phyloP scores from a whole-genome alignment of 768 basidiomycete species.

The Suillus tomentosus region DNA sequence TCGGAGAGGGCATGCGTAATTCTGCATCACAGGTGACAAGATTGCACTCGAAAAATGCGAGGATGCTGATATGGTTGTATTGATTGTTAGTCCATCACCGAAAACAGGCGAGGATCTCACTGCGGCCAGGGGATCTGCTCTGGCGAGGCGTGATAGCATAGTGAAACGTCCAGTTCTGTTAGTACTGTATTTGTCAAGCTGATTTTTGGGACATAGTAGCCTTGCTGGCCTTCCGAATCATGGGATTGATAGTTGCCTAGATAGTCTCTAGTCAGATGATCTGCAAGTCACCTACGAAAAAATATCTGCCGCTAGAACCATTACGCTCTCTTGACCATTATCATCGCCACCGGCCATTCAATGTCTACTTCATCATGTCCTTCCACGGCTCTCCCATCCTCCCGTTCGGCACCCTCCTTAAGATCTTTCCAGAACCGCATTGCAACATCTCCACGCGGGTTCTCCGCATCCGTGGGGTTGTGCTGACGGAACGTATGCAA shows the following conservation, averaged over 20 bases:
- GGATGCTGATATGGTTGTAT: neutral
- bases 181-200: too few species aligned
- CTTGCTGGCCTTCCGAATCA: too few species aligned
- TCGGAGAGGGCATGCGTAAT: neutral
- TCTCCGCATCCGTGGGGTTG: slow-evolving; percentile 54
- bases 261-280: slow-evolving; percentile 2
- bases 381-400: slow-evolving; percentile 23
- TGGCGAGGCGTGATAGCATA: neutral
- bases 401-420: slow-evolving; percentile 39
- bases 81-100: neutral
- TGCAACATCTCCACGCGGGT: slow-evolving; percentile 62
- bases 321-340: slow-evolving; percentile 17
- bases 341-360: slow-evolving; percentile 42
- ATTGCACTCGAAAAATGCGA: neutral
- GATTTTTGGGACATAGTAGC: too few species aligned
- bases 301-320: neutral
- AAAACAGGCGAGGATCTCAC: neutral
- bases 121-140: neutral
- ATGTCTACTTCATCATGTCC: slow-evolving; percentile 34
- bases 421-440: slow-evolving; percentile 62
- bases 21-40: neutral
- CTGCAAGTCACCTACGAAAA: neutral
- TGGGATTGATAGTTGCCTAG: neutral
- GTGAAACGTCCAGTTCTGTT: neutral
- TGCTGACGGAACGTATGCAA: slow-evolving; percentile 66